These are phyloP conservation scores for Apiotrichum montevideense DNA, from an alignment of 1,284 basidiomycete genomes.

Conservation along the genomic window DNA sequence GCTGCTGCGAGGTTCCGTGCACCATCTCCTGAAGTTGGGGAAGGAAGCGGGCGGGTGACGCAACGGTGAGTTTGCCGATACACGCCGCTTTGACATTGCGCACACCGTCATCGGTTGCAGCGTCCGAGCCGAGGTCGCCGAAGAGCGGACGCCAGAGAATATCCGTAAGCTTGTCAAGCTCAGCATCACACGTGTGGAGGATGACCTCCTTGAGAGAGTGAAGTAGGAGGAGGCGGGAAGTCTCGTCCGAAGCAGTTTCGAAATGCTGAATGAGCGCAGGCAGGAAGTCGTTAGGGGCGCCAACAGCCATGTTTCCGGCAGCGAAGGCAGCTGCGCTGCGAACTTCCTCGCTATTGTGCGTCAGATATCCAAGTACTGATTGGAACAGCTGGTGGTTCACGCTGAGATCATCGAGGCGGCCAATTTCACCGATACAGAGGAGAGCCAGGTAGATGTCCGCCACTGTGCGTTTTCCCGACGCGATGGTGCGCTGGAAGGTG, in stretches of 20 bases:
- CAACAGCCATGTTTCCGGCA: conserved; percentile 90
- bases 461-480: conserved; percentile 61
- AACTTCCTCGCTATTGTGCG: conserved; percentile 71
- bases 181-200: conserved; percentile 74
- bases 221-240: conserved; percentile 73
- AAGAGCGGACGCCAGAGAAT: conserved; percentile 85
- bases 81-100: conserved; percentile 94
- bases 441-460: conserved; percentile 71
- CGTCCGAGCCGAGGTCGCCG: conserved; percentile 48
- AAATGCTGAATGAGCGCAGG: conserved; percentile 78
- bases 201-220: conserved; percentile 96
- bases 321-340: conserved; percentile 85
- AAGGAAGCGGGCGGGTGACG: conserved; percentile 79
- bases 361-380: conserved; percentile 66
- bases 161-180: conserved; percentile 78
- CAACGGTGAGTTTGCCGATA: conserved; percentile 87
- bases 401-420: conserved; percentile 78
- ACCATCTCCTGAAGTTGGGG: conserved; percentile 67
- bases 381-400: conserved; percentile 67
- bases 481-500: conserved; percentile 70
- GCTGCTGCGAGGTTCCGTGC: conserved; percentile 53
- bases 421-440: conserved; percentile 81
- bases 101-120: conserved; percentile 79
- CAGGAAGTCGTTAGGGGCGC: conserved; percentile 76
- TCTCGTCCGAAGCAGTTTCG: conserved; percentile 57